Percentiles rank a stretch among this genome's conserved stretches.
Evolutionary conservation across 257 asterid genomes (phyloP).

Genomic region (Jaltomata sinuosa): DNA sequence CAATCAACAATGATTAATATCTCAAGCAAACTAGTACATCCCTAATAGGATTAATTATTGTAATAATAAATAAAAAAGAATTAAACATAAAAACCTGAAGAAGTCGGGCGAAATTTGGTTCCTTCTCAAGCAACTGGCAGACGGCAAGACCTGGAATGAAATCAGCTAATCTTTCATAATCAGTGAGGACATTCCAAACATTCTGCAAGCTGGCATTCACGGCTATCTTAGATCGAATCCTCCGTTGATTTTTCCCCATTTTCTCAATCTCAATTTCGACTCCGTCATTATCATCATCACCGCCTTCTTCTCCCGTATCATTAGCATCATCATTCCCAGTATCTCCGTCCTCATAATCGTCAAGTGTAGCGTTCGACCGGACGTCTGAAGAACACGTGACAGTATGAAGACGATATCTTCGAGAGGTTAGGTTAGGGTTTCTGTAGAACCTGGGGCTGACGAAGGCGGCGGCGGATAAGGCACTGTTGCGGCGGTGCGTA

Average conservation of each 20-base stretch:
- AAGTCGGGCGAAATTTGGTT: constrained; percentile 59
- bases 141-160: constrained; percentile 80
- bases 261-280: constrained; percentile 48
- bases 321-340: background rate
- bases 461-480: background rate
- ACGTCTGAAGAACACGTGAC: background rate
- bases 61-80: background rate
- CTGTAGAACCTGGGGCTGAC: background rate
- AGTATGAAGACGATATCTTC: background rate
- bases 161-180: constrained; percentile 77
- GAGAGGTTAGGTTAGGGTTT: background rate
- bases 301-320: background rate
- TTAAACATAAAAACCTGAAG: constrained; percentile 44
- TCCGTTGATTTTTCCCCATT: constrained; percentile 48
- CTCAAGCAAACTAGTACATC: background rate
- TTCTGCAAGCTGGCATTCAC: constrained; percentile 52
- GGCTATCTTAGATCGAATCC: constrained; percentile 49
- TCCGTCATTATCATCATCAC: constrained; percentile 20
- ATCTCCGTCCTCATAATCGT: background rate
- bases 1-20: background rate
- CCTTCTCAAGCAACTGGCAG: constrained; percentile 64
- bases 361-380: background rate
- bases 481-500: background rate
- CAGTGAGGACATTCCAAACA: constrained; percentile 63
- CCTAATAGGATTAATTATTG: background rate